A percentile compares a stretch with the other conserved stretches of the same genome.
Evolutionary conservation across 352 stramenopile species (phyloP).

Genomic region (Phytophthora capsici): DNA sequence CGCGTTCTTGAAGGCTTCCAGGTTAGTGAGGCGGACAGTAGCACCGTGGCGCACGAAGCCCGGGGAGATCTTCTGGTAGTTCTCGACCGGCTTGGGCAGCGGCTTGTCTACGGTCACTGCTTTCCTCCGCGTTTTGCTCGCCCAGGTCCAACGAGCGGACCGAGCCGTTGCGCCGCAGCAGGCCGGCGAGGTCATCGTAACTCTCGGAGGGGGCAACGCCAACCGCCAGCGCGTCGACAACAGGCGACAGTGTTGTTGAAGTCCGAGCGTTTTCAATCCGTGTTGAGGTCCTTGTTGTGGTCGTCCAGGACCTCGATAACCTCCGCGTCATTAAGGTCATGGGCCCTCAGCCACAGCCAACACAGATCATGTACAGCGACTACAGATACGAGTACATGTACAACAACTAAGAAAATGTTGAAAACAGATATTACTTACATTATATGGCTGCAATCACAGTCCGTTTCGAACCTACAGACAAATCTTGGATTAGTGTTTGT

Average conservation of each 20-base stretch:
- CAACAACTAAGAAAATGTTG: no score
- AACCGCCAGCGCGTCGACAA: conserved; percentile 78
- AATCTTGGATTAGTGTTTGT: no score
- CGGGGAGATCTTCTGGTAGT: conserved; percentile 80
- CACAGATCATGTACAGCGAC: no score
- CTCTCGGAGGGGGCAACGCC: conserved; percentile 77
- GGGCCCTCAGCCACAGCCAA: conserved; percentile 39
- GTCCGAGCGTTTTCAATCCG: conserved; percentile 65
- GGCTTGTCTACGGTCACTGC: conserved; percentile 43
- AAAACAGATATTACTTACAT: no score
- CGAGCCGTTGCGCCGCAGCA: conserved; percentile 75
- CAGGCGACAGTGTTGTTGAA: conserved; percentile 85
- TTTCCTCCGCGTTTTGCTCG: conserved; percentile 43
- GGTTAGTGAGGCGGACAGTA: no score
- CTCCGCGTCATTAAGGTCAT: conserved; percentile 63
- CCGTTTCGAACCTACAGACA: no score
- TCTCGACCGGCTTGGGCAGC: conserved; percentile 42
- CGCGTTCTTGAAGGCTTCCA: no score
- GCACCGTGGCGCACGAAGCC: conserved; percentile 78
- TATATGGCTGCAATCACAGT: no score
- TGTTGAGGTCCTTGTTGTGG: conserved; percentile 63
- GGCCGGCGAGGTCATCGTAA: conserved; percentile 81
- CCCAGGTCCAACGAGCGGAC: conserved; percentile 39
- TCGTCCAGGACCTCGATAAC: conserved; percentile 69
- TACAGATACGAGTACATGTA: no score